A percentile compares a stretch with the other conserved stretches of the same genome.
Conservation (phyloP, 305 asterid species). For the Fraxinus sp. region DNA sequence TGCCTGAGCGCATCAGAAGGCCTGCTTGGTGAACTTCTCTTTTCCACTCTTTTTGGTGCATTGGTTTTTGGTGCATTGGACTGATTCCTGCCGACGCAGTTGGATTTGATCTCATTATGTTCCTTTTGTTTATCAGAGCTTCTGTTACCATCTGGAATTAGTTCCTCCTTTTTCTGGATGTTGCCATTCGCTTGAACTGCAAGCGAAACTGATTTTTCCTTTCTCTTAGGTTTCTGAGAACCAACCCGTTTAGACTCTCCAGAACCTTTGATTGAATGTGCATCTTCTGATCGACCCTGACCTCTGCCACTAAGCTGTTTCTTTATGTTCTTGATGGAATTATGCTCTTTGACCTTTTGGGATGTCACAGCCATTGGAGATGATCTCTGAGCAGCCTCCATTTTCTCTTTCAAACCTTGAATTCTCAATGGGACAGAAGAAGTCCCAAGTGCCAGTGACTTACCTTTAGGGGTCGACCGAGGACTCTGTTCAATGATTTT, state of each 20-base stretch:
- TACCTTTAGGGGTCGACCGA: constrained; percentile 50
- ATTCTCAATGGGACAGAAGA: constrained; percentile 67
- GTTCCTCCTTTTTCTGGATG: constrained; percentile 55
- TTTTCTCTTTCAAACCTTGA: constrained; percentile 62
- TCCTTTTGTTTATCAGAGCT: constrained; percentile 55
- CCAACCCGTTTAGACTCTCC: constrained; percentile 51
- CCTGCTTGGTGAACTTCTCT: constrained; percentile 42
- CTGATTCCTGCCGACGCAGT: constrained; percentile 35
- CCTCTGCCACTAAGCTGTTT: constrained; percentile 47
- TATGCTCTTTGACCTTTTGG: constrained; percentile 50
- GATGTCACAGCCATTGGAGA: constrained; percentile 39
- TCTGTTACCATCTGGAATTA: constrained; percentile 36
- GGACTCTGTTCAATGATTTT: constrained; percentile 91
- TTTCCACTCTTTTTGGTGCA: constrained; percentile 53
- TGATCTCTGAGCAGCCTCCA: constrained; percentile 67
- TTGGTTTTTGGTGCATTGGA: constrained; percentile 47
- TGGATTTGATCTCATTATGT: constrained; percentile 36
- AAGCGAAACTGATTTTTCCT: constrained; percentile 55
- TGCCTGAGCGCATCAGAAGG: constrained; percentile 67
- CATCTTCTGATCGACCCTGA: constrained; percentile 44
- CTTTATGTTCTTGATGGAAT: constrained; percentile 38
- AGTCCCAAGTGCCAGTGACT: constrained; percentile 48
- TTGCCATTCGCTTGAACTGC: constrained; percentile 59
- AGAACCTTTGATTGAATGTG: constrained; percentile 39
- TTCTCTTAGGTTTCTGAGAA: constrained; percentile 52